Base-by-base conservation (phyloP, 768 basidiomycete species). In the Lentinula sp. region DNA sequence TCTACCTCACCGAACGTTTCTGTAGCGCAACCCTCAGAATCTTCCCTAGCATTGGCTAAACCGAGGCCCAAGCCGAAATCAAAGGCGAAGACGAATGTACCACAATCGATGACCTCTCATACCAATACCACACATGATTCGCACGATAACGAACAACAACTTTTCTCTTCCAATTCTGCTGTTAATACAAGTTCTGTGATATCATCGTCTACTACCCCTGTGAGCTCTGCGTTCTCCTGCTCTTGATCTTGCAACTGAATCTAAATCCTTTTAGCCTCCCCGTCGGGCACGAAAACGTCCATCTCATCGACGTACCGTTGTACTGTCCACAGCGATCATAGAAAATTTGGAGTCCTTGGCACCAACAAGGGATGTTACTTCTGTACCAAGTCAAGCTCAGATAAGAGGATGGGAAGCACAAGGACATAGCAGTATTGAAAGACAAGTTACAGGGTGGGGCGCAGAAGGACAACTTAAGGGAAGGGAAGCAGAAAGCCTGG, bases 31-130 rank as follows among this genome's bases (percentile, higher is more conserved):
- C 41, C 35, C 36, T 20, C 59, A 59, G 37, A 45, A 48, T 42
- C 54, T 60, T 13, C 28, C 20, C 36, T 28, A 23, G 18, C 33
- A 50, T n/a, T 39, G 8, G 28, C 41, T 37, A 53, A 39, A 60
- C 59, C 59, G n/a, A 60, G 18, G 10, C 60, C 60, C n/a, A 61
- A 46, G 32, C 60, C 37, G 15, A 61, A 45, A 56, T 9, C 45
- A n/a, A 48, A 41, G 49, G 35, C 51, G 45, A 37, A 52, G 48
- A 53, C 41, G 6, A 43, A 28, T 13, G 18, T 15, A 42, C 10
- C 49, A 15, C 9, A 51, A 23, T 12, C 9, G 16, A 6, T 35
- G 35, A 32, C 13, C 10, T 18, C 49, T 37, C 4, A 48, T 23
- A 16, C 51, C 18, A 16, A n/a, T 16, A 15, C 28, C 28, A 28